Evolutionary conservation across 352 stramenopile genomes (phyloP), one percentile per base, ranked within the genome.

Genomic region (Pythium dissimile): DNA sequence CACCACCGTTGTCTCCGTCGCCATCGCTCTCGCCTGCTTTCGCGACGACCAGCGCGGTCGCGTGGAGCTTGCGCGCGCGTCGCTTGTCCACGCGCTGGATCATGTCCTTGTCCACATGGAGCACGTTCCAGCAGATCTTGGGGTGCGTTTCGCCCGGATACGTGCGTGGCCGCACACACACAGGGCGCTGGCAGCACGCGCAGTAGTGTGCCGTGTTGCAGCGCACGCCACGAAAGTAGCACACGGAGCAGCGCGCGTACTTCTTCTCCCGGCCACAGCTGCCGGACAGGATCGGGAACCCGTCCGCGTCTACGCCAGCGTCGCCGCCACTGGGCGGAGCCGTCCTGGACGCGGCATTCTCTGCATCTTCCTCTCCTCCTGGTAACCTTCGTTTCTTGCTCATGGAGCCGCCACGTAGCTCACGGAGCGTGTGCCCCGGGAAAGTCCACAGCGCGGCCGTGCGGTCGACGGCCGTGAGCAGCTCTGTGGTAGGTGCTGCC

Each of bases 91-190:
- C 80, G 45, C 80, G 80, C 24, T 85, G 72, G 23, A 89, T 59
- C 73, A 89, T 88, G 42, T 86, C 80, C 38, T 81, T 77, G 64
- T 89, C 80, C 71, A 86, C 77, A 54, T 89, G 80, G 32, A 89
- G 68, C 56, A 89, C 80, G 41, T 89, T 89, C 80, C 80, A 89
- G 64, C 77, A 89, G 47, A 89, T 89, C 68, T 89, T 89, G 10
- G 76, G 67, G 42, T 88, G 69, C 27, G 81, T 68, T 52, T 89
- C 80, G 41, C 77, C 75, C 13, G 80, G 80, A 47, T 89, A 88
- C 39, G 69, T 77, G 3, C 80, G 73, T 41, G 80, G 77, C 11
- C 80, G 80, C 45, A 88, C 81, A 51, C 80, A 89, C 60, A 89
- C 77, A n/a, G 80, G 64, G 3, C 78, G 75, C 58, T 88, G 77